Evolutionary conservation across 2,329 filamentous ascomycete genomes (phyloP).

Genomic region (Graphium sp.): DNA sequence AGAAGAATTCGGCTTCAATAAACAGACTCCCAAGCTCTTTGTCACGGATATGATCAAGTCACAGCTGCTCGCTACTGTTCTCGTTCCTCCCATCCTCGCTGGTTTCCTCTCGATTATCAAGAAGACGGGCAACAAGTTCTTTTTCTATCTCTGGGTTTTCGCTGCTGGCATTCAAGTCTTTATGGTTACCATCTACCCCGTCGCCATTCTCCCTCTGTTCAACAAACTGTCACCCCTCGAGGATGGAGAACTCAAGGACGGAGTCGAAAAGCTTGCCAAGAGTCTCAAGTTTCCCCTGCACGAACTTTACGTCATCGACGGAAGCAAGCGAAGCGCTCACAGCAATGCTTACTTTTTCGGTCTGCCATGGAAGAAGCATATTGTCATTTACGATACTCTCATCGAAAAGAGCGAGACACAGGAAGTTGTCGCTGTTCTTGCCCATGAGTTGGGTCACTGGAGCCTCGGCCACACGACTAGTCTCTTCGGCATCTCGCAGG

Average conservation of each 20-base stretch:
- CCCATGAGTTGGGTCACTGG: slow-evolving; percentile 96
- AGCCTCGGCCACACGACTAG: slow-evolving; percentile 87
- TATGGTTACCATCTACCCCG: slow-evolving; percentile 91
- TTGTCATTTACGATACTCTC: slow-evolving; percentile 96
- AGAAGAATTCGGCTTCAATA: slow-evolving; percentile 97
- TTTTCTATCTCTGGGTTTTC: slow-evolving; percentile 96
- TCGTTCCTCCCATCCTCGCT: slow-evolving; percentile 77
- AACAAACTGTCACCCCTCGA: slow-evolving; percentile 93
- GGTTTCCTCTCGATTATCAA: slow-evolving; percentile 90
- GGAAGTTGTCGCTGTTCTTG: slow-evolving; percentile 88
- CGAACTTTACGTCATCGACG: slow-evolving; percentile 88
- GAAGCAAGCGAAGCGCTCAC: slow-evolving; percentile 73
- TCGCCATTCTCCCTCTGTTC: slow-evolving; percentile 86
- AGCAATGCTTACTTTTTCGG: slow-evolving; percentile 94
- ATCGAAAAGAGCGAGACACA: slow-evolving; percentile 87
- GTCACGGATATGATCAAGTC: slow-evolving; percentile 83
- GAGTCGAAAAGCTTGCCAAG: slow-evolving; percentile 69
- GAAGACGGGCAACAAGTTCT: slow-evolving; percentile 85
- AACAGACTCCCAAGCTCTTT: slow-evolving; percentile 83
- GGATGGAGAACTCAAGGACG: slow-evolving; percentile 71
- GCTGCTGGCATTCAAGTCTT: slow-evolving; percentile 79
- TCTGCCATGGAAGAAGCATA: slow-evolving; percentile 98
- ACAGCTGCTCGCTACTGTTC: slow-evolving; percentile 61
- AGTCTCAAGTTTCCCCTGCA: slow-evolving; percentile 81
- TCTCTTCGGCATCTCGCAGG: slow-evolving; percentile 72